Evolutionary conservation across 140 eudicot genomes (phyloP).

Genomic region (Senecio squalidus): DNA sequence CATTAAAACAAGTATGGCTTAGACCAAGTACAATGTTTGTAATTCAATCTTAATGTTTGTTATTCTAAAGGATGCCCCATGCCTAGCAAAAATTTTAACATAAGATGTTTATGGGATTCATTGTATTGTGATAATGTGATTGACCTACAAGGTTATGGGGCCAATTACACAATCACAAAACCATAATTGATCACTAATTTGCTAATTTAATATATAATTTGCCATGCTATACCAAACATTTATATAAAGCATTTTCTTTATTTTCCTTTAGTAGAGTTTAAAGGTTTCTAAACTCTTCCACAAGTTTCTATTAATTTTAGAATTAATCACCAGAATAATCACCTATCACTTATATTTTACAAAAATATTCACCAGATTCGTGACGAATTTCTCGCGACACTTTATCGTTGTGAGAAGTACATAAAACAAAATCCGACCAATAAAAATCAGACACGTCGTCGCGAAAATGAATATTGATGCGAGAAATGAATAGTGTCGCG

Average conservation of each 20-base stretch:
- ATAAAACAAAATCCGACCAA: too few relatives aligned
- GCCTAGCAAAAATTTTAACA: background rate
- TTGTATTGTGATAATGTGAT: slow-evolving; percentile 9
- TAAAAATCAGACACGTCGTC: too few relatives aligned
- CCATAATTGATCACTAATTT: slow-evolving; percentile 12
- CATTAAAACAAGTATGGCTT: background rate
- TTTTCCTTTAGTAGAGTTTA: slow-evolving; percentile 2
- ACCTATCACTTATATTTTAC: too few relatives aligned
- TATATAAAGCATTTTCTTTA: background rate
- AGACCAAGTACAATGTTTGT: slow-evolving; percentile 20
- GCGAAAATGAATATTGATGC: too few relatives aligned
- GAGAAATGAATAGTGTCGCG: too few relatives aligned
- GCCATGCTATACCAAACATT: slow-evolving; percentile 2
- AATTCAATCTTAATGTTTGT: background rate
- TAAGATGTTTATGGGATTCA: background rate
- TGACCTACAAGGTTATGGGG: slow-evolving; percentile 7
- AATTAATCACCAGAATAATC: too few relatives aligned
- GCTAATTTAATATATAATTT: background rate
- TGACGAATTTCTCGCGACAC: too few relatives aligned
- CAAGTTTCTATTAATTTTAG: background rate
- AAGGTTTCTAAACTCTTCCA: slow-evolving; percentile 8
- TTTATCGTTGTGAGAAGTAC: too few relatives aligned
- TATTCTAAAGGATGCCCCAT: background rate
- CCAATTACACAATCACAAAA: slow-evolving; percentile 8
- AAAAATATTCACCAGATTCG: too few relatives aligned